Percentiles rank a stretch among this genome's conserved stretches.
phyloP scores from a whole-genome alignment of 805 yeast genomes.

The Candida loeiensis region DNA sequence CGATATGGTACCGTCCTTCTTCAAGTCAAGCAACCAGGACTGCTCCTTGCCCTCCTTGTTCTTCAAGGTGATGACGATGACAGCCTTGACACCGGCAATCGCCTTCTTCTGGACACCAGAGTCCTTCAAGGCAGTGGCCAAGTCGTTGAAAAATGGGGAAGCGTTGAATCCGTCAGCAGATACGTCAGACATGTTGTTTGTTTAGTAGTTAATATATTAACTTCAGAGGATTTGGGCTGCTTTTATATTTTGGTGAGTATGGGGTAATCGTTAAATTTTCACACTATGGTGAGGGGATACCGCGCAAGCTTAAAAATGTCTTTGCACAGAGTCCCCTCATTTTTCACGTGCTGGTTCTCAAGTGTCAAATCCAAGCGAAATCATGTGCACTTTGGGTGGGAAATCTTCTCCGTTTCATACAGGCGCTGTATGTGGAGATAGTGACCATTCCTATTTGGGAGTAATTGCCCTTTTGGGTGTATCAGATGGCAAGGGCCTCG shows the following conservation, averaged over 20 bases:
- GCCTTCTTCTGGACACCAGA: constrained; percentile 35
- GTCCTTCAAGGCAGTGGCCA: constrained; percentile 38
- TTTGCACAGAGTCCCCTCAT: constrained; percentile 5
- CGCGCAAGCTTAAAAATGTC: not conserved
- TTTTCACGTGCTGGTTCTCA: not conserved
- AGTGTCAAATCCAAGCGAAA: constrained; percentile 1
- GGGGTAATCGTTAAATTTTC: constrained; percentile 10
- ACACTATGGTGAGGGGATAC: constrained; percentile 6
- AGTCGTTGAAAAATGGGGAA: constrained; percentile 38
- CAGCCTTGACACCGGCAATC: constrained; percentile 51
- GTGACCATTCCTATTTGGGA: too few relatives aligned
- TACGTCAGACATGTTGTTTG: constrained; percentile 22
- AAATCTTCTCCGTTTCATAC: not conserved
- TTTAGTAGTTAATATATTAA: constrained; percentile 2
- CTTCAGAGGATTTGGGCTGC: constrained; percentile 4
- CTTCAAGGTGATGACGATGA: constrained; percentile 63
- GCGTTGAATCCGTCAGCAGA: constrained; percentile 41
- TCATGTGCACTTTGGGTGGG: not conserved
- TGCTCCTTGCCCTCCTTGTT: constrained; percentile 56
- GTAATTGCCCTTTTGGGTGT: too few relatives aligned
- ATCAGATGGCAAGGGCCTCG: too few relatives aligned
- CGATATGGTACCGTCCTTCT: constrained; percentile 48
- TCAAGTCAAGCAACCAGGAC: constrained; percentile 68
- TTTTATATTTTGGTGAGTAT: constrained; percentile 8
- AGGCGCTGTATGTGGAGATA: not conserved